These are phyloP conservation scores for Ziziphus jujuba DNA, from an alignment of 306 rosid species.

Conservation along the genomic window DNA sequence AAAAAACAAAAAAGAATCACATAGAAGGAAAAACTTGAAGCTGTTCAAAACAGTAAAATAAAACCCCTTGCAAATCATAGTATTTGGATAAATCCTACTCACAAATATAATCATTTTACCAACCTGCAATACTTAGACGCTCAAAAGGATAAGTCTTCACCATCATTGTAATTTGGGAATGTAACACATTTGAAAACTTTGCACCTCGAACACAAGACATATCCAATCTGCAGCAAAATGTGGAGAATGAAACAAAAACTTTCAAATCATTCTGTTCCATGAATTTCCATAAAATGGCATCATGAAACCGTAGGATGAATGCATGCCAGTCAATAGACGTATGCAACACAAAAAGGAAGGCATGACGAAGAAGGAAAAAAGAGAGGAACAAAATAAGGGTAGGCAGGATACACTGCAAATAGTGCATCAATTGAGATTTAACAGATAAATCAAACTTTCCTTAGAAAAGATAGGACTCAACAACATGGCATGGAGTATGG, in stretches of 20 bases:
- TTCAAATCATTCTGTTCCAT: not conserved
- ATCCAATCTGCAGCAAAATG: slow-evolving; percentile 61
- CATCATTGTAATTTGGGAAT: slow-evolving; percentile 72
- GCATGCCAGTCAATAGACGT: no score
- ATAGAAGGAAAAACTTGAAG: not conserved
- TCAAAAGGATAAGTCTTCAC: slow-evolving; percentile 41
- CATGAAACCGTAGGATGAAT: not conserved
- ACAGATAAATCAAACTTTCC: no score
- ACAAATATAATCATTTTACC: not conserved
- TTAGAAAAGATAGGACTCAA: no score
- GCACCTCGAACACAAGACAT: slow-evolving; percentile 67
- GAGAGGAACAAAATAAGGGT: no score
- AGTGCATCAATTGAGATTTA: no score
- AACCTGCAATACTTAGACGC: not conserved
- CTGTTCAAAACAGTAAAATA: not conserved
- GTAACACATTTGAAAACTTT: slow-evolving; percentile 89
- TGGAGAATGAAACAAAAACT: not conserved
- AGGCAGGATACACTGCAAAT: no score
- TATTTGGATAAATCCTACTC: not conserved
- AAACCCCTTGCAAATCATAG: not conserved
- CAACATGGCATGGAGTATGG: no score
- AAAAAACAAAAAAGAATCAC: not conserved
- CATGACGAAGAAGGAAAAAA: no score
- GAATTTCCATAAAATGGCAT: not conserved
- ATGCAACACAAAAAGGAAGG: no score